A percentile compares a stretch with the other conserved stretches of the same genome.
These are phyloP conservation scores for Castanospermum australe DNA, from an alignment of 306 rosid genomes.

Conservation along the genomic window DNA sequence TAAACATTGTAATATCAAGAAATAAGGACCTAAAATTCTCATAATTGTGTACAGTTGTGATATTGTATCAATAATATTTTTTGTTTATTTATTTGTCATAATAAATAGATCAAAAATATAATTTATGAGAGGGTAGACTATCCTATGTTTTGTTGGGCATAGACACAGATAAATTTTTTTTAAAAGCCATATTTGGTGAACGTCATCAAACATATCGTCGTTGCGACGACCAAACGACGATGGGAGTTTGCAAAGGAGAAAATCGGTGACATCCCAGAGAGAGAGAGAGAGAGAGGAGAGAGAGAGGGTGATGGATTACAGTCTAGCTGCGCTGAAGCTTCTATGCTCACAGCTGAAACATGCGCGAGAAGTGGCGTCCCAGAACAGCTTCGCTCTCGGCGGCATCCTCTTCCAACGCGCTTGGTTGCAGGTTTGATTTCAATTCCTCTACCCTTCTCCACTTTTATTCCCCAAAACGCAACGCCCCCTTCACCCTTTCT, in stretches of 20 bases:
- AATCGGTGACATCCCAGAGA: not conserved
- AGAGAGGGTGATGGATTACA: conserved; percentile 57
- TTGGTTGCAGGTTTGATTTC: conserved; percentile 64
- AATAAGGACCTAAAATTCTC: too few species aligned
- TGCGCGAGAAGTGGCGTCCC: conserved; percentile 46
- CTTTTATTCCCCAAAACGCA: not conserved
- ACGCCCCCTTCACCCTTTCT: conserved; percentile 1
- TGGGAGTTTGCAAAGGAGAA: not conserved
- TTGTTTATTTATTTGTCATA: too few species aligned
- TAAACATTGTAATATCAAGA: too few species aligned
- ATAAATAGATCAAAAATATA: too few species aligned
- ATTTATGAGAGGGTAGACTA: too few species aligned
- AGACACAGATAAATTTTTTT: too few species aligned
- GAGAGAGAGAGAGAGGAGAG: not conserved
- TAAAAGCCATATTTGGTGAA: too few species aligned
- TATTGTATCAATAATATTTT: too few species aligned
- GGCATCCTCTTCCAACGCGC: conserved; percentile 85
- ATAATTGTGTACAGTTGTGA: too few species aligned
- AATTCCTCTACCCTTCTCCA: not conserved
- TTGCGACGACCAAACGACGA: not conserved
- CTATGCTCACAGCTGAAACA: conserved; percentile 56
- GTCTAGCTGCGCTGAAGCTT: conserved; percentile 70
- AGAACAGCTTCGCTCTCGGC: conserved; percentile 47
- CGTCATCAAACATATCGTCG: too few species aligned
- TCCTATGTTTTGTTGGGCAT: too few species aligned